Percentiles rank a stretch among this genome's conserved stretches.
These are phyloP conservation scores for Fraxinus ornus DNA, from an alignment of 305 asterid genomes.

Conservation along the genomic window DNA sequence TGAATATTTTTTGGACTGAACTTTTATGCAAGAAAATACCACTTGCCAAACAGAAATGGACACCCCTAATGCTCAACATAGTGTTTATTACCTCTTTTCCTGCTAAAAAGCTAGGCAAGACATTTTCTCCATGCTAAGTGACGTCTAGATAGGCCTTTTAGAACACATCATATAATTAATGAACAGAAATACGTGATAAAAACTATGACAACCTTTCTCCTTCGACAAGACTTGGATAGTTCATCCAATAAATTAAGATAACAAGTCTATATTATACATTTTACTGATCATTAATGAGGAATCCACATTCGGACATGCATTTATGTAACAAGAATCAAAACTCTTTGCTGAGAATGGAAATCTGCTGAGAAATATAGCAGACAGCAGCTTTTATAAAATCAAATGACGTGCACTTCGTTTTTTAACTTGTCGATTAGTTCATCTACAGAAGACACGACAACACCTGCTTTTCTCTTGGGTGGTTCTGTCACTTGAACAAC, in stretches of 20 bases:
- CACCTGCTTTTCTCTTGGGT: slow-evolving; percentile 84
- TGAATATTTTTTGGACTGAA: neutral
- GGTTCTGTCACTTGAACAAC: slow-evolving; percentile 81
- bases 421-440: slow-evolving; percentile 85
- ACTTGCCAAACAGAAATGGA: neutral
- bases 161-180: neutral
- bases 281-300: neutral
- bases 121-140: neutral
- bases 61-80: neutral
- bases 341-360: neutral
- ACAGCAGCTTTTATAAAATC: slow-evolving; percentile 12
- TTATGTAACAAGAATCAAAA: neutral
- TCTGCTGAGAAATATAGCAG: neutral
- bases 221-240: neutral
- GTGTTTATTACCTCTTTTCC: neutral
- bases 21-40: neutral
- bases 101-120: neutral
- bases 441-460: slow-evolving; percentile 74
- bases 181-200: neutral
- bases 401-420: slow-evolving; percentile 72
- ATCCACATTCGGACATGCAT: neutral
- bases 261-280: neutral
- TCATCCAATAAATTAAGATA: neutral
- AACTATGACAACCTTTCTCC: neutral
- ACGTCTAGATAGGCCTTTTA: neutral